Evolutionary conservation across 106 monocot species (phyloP).

Genomic region (Dactylorhiza incarnata): DNA sequence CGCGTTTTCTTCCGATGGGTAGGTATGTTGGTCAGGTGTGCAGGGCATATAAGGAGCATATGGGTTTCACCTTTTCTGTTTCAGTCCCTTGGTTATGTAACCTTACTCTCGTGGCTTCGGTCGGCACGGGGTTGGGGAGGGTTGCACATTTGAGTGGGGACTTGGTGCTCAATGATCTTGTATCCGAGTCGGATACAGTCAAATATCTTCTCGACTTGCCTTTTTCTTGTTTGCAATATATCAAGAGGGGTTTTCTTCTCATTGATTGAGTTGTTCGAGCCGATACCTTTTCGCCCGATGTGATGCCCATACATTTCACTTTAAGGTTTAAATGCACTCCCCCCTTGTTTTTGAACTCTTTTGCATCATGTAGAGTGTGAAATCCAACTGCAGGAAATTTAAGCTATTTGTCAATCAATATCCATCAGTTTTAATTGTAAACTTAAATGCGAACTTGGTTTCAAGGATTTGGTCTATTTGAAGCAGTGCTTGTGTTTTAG

Average conservation of each 20-base stretch:
- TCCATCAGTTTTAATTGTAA: too few relatives aligned
- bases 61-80: constrained; percentile 64
- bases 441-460: too few relatives aligned
- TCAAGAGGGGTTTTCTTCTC: constrained; percentile 57
- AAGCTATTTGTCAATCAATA: too few relatives aligned
- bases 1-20: constrained; percentile 54
- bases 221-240: constrained; percentile 67
- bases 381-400: too few relatives aligned
- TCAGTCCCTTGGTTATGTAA: constrained; percentile 95
- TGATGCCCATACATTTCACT: not conserved
- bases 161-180: constrained; percentile 27
- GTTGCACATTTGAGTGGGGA: constrained; percentile 14
- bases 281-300: not conserved
- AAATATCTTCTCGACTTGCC: constrained; percentile 55
- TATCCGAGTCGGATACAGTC: constrained; percentile 42
- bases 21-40: constrained; percentile 64
- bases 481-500: too few relatives aligned
- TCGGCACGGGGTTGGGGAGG: constrained; percentile 12
- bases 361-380: too few relatives aligned
- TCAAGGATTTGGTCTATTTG: too few relatives aligned
- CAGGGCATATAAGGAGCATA: constrained; percentile 58
- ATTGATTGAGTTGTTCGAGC: constrained; percentile 28
- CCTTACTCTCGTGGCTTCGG: constrained; percentile 66
- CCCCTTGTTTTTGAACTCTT: too few relatives aligned
- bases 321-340: not conserved